phyloP scores from a whole-genome alignment of 2,329 filamentous ascomycete species.

The Pseudopyrenochaeta lycopersici region DNA sequence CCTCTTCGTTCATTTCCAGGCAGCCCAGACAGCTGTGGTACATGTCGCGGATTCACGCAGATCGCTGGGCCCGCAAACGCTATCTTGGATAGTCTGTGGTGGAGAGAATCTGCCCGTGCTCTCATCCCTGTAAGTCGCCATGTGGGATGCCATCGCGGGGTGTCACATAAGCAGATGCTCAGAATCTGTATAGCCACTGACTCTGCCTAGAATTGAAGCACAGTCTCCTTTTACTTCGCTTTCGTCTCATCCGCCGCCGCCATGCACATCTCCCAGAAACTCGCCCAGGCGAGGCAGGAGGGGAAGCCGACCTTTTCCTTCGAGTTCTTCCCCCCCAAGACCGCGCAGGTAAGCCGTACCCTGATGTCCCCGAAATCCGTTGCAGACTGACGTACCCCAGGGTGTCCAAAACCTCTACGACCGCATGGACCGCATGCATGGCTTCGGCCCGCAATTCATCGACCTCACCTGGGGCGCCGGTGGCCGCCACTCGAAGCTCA shows the following conservation, averaged over 20 bases:
- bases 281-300: constrained; percentile 80
- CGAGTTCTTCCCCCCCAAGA: constrained; percentile 99
- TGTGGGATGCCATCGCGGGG: constrained; percentile 25
- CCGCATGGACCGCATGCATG: constrained; percentile 99
- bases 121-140: constrained; percentile 32
- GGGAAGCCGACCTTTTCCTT: constrained; percentile 94
- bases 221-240: constrained; percentile 1
- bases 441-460: constrained; percentile 92
- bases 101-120: constrained; percentile 15
- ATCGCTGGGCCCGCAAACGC: constrained; percentile 57
- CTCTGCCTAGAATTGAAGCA: constrained; percentile 6
- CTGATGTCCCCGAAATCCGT: not conserved
- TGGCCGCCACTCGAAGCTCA: constrained; percentile 88
- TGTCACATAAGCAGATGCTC: constrained; percentile 6
- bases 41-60: constrained; percentile 65
- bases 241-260: constrained; percentile 46
- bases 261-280: constrained; percentile 97
- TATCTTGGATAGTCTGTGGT: constrained; percentile 53
- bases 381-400: constrained; percentile 33
- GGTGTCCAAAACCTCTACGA: constrained; percentile 99
- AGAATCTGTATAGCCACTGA: constrained; percentile 9
- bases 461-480: constrained; percentile 99
- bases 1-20: constrained; percentile 5
- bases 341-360: constrained; percentile 67
- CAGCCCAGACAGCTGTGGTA: constrained; percentile 40